These are phyloP conservation scores for Colletotrichum nymphaeae DNA, from an alignment of 2,329 filamentous ascomycete species.

Conservation along the genomic window DNA sequence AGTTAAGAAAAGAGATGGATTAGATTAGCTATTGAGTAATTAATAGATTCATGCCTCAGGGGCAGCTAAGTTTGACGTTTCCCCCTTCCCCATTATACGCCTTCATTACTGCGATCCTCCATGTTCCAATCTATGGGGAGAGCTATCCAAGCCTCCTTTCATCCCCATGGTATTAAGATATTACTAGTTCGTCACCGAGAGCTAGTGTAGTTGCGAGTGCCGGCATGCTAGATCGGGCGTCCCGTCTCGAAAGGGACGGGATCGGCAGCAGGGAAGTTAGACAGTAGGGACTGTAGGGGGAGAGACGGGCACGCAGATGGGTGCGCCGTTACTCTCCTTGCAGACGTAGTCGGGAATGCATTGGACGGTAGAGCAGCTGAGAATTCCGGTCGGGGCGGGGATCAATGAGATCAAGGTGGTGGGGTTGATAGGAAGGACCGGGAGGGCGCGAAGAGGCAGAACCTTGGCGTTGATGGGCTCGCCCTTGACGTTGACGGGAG, in stretches of 20 bases:
- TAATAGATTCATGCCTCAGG: conserved; percentile 23
- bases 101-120: neutral
- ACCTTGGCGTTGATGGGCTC: neutral
- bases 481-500: neutral
- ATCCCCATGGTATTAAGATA: neutral
- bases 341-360: neutral
- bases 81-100: neutral
- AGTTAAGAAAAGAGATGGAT: neutral
- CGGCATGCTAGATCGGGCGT: neutral
- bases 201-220: neutral
- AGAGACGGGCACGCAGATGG: neutral
- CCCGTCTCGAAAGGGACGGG: neutral
- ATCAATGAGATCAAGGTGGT: neutral
- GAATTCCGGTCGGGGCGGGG: neutral
- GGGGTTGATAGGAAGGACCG: neutral
- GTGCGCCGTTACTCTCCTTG: neutral
- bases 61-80: neutral
- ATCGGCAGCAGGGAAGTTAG: neutral
- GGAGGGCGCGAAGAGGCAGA: neutral
- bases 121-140: neutral
- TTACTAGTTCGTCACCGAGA: neutral
- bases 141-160: neutral
- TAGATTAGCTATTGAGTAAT: conserved; percentile 7
- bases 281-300: neutral
- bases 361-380: neutral